Percentiles rank a stretch among this genome's conserved stretches.
Conservation (phyloP, 1,139 yeast species). For the Yamadazyma mexicana region DNA sequence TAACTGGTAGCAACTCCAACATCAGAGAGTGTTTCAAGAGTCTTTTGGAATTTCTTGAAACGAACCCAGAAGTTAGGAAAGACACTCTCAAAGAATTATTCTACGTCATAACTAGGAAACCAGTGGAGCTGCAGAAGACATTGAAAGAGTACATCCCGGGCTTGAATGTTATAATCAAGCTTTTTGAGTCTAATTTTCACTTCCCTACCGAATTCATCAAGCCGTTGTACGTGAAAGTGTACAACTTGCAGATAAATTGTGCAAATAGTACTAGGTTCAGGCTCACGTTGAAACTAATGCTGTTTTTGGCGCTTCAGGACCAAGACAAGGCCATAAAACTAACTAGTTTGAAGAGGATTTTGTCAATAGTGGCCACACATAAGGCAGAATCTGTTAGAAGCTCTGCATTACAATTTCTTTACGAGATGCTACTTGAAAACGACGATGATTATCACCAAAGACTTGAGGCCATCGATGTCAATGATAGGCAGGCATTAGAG, state of each 20-base stretch:
- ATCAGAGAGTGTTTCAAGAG: slow-evolving; percentile 46
- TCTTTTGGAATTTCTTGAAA: slow-evolving; percentile 36
- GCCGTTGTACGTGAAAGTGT: slow-evolving; percentile 51
- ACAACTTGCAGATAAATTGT: slow-evolving; percentile 56
- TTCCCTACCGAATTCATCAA: slow-evolving; percentile 30
- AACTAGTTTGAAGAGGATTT: slow-evolving; percentile 26
- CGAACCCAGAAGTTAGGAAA: slow-evolving; percentile 12
- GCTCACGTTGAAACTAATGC: slow-evolving; percentile 37
- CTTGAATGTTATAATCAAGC: slow-evolving; percentile 30
- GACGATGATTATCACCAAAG: slow-evolving; percentile 4
- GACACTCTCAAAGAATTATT: slow-evolving; percentile 14
- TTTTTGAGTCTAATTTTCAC: slow-evolving; percentile 34
- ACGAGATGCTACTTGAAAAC: slow-evolving; percentile 11
- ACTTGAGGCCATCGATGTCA: slow-evolving; percentile 9
- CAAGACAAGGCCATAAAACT: slow-evolving; percentile 7
- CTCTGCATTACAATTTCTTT: slow-evolving; percentile 19
- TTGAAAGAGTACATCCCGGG: slow-evolving; percentile 14
- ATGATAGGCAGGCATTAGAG: neutral
- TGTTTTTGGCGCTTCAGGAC: slow-evolving; percentile 22
- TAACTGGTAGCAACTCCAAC: slow-evolving; percentile 51
- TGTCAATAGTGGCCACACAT: slow-evolving; percentile 32
- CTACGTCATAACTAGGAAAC: slow-evolving; percentile 17
- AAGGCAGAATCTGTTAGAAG: slow-evolving; percentile 25
- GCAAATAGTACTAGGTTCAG: slow-evolving; percentile 32
- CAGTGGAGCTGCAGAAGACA: slow-evolving; percentile 10